Conservation (phyloP, 108 stramenopile genomes). For the Stephanodiscus minutulus region DNA sequence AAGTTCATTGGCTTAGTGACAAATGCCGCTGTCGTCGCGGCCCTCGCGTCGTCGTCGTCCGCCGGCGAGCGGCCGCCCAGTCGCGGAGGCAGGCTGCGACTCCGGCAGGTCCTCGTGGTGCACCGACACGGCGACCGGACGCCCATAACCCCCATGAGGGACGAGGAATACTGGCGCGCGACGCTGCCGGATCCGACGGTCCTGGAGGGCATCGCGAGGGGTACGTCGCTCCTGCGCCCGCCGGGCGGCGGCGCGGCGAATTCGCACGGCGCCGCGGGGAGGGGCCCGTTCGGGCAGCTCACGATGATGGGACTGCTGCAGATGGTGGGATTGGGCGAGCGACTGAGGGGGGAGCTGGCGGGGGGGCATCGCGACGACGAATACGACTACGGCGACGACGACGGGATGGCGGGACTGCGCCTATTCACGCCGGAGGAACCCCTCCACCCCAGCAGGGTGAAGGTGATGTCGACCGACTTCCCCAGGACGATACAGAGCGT, state of each 20-base stretch:
- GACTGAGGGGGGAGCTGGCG: slow-evolving; percentile 59
- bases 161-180: slow-evolving; percentile 66
- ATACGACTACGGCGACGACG: neutral
- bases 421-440: slow-evolving; percentile 39
- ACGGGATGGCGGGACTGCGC: slow-evolving; percentile 24
- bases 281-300: slow-evolving; percentile 79
- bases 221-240: slow-evolving; percentile 47
- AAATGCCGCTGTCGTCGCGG: too few species aligned
- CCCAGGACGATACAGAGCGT: slow-evolving; percentile 82
- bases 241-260: neutral
- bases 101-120: slow-evolving; percentile 62
- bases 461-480: slow-evolving; percentile 73
- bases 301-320: slow-evolving; percentile 75
- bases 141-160: slow-evolving; percentile 76
- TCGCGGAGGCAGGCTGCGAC: slow-evolving; percentile 4
- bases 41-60: neutral
- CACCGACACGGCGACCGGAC: slow-evolving; percentile 86
- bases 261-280: slow-evolving; percentile 62
- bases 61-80: neutral
- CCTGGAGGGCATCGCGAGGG: slow-evolving; percentile 51
- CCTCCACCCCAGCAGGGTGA: slow-evolving; percentile 50
- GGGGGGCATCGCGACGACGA: slow-evolving; percentile 11
- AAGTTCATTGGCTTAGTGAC: too few species aligned
- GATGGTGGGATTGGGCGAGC: slow-evolving; percentile 73
- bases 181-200: slow-evolving; percentile 54